Evolutionary conservation across 768 basidiomycete genomes (phyloP), one percentile per base, ranked within the genome.

Genomic region (Panaeolus papilionaceus): DNA sequence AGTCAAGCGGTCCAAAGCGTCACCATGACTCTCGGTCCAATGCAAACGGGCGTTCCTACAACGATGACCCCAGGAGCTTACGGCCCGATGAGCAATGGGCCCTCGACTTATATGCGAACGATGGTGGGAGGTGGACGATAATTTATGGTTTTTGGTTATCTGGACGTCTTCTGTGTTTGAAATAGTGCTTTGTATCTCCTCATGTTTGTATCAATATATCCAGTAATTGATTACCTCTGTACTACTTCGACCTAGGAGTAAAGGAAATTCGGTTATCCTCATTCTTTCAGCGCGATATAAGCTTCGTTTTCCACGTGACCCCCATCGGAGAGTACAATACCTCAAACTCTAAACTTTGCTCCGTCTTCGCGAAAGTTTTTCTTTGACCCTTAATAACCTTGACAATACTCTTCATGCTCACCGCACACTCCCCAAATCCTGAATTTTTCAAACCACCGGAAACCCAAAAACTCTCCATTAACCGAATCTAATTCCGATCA

Each of bases 71-170:
- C 85, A 45, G 81, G 87, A 65, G 82, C 87, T 51, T 92, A 90
- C 75, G 87, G 85, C 23, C 83, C 88, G 4, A 84, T 92, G 83
- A 78, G 81, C 8, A 89, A 85, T 73, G 89, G 88, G 38, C 87
- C 88, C 47, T 67, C 74, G 39, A 65, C 68, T 18, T 92, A 89
- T 74, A 82, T 92, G 79, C 86, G 91, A 68, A 83, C 88, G 49
- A 80, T 88, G 69, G 82, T 91, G 64, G 88, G 88, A 49, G 84
- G 84, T 63, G 79, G 81, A 44, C 81, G 87, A 72, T 86, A 69
- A 70, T 70, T 63, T 70, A 69, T 72, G 79, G 61, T 62, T 71
- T 71, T 71, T 72, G 66, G 66, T 71, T 76, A 63, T 70, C 71
- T 75, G 54, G 54, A 58, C 44, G 68, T 67, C 68, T 72, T 74